Percentiles rank a stretch among this genome's conserved stretches.
phyloP scores from a whole-genome alignment of 2,329 filamentous ascomycete species.

The Xylaria sp. region DNA sequence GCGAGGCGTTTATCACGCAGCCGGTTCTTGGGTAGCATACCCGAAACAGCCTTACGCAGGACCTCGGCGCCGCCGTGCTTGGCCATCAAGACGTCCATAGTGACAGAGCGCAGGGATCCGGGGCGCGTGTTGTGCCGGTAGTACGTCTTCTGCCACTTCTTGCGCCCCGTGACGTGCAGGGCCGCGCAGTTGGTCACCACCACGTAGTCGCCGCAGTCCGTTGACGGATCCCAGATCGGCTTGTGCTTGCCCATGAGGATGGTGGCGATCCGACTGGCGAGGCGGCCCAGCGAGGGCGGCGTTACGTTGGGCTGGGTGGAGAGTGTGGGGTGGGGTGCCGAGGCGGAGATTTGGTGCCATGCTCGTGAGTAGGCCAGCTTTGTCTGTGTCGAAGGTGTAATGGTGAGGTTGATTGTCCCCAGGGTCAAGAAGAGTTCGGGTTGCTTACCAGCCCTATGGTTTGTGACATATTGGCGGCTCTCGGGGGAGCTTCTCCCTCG shows the following conservation, averaged over 20 bases:
- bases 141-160: constrained; percentile 93
- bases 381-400: constrained; percentile 59
- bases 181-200: constrained; percentile 90
- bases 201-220: constrained; percentile 98
- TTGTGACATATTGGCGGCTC: constrained; percentile 71
- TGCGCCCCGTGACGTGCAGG: constrained; percentile 87
- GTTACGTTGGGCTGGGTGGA: constrained; percentile 63
- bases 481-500: constrained; percentile 43
- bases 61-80: constrained; percentile 95
- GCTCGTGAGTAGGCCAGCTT: constrained; percentile 93
- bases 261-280: constrained; percentile 85
- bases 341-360: constrained; percentile 88
- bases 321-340: constrained; percentile 65
- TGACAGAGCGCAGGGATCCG: constrained; percentile 84
- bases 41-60: constrained; percentile 86
- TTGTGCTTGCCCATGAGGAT: constrained; percentile 99
- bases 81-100: constrained; percentile 92
- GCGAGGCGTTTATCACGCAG: constrained; percentile 86
- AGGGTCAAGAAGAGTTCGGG: background rate
- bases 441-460: constrained; percentile 72
- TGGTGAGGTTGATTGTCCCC: constrained; percentile 8
- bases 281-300: constrained; percentile 82
- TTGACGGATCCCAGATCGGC: constrained; percentile 95
- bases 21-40: constrained; percentile 98
- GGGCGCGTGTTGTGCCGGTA: constrained; percentile 93